Percentiles rank a stretch among this genome's conserved stretches.
Conservation (phyloP, 2,329 filamentous ascomycete species). For the Pseudopithomyces chartarum region DNA sequence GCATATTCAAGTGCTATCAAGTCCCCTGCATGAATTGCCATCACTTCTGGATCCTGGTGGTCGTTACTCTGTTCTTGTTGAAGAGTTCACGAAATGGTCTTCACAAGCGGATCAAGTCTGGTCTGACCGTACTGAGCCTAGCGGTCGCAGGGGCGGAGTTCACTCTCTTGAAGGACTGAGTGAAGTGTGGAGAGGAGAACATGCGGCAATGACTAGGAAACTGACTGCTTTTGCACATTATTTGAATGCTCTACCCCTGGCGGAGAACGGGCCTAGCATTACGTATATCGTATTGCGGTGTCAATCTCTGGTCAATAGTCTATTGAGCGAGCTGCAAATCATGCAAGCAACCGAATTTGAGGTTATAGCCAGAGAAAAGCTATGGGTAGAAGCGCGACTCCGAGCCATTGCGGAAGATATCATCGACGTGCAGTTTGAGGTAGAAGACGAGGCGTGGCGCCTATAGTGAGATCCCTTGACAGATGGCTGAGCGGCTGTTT, state of each 20-base stretch:
- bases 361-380: conserved; percentile 38
- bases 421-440: conserved; percentile 21
- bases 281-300: conserved; percentile 35
- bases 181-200: conserved; percentile 42
- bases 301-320: conserved; percentile 33
- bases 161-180: conserved; percentile 35
- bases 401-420: conserved; percentile 31
- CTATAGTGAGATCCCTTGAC: conserved; percentile 11
- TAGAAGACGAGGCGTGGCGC: conserved; percentile 31
- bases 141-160: conserved; percentile 11
- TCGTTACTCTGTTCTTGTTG: conserved; percentile 34
- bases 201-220: conserved; percentile 40
- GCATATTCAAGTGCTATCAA: conserved; percentile 43
- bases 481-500: not conserved
- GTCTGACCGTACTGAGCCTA: conserved; percentile 19
- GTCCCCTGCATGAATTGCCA: conserved; percentile 43
- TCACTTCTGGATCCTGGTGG: conserved; percentile 39
- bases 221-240: conserved; percentile 37
- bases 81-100: conserved; percentile 41
- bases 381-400: conserved; percentile 43
- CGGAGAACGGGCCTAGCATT: conserved; percentile 39
- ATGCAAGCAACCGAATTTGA: conserved; percentile 41
- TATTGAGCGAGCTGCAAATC: conserved; percentile 38
- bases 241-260: conserved; percentile 35
- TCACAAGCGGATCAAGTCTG: conserved; percentile 34